Evolutionary conservation across 2,329 filamentous ascomycete genomes (phyloP).

Genomic region (Neocatenulostroma microsporum): DNA sequence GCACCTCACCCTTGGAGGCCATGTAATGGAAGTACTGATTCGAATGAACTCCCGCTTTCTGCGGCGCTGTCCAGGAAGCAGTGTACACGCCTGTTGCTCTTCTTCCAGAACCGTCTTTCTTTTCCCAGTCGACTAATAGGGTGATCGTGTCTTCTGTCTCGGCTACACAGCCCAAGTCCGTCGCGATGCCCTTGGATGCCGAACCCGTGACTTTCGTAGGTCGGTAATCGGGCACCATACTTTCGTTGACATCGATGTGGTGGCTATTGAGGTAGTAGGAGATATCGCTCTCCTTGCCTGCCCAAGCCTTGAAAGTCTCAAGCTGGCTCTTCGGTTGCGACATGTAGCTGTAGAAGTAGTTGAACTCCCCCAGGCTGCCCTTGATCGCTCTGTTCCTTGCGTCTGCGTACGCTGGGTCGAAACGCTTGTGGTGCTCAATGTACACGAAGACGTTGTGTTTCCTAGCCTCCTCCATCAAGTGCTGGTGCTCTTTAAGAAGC

Average conservation of each 20-base stretch:
- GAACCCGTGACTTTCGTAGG: conserved; percentile 73
- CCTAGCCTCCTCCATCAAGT: conserved; percentile 62
- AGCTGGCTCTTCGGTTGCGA: conserved; percentile 84
- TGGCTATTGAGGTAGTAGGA: conserved; percentile 95
- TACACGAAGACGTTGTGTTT: conserved; percentile 80
- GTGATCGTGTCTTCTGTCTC: conserved; percentile 92
- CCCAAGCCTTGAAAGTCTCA: conserved; percentile 92
- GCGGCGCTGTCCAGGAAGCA: conserved; percentile 87
- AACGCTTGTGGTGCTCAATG: conserved; percentile 95
- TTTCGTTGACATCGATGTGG: conserved; percentile 87
- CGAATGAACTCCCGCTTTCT: conserved; percentile 84
- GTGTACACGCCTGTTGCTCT: conserved; percentile 85
- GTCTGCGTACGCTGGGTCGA: conserved; percentile 86
- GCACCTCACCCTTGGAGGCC: conserved; percentile 72
- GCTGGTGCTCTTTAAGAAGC: conserved; percentile 68
- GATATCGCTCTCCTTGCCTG: conserved; percentile 84
- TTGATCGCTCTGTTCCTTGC: conserved; percentile 67
- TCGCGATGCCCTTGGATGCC: conserved; percentile 72
- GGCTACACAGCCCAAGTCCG: conserved; percentile 66
- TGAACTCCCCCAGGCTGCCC: conserved; percentile 71
- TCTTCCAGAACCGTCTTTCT: conserved; percentile 59
- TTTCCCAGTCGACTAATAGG: conserved; percentile 79
- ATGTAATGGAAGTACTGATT: conserved; percentile 98
- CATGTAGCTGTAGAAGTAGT: conserved; percentile 98
- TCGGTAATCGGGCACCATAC: conserved; percentile 75